A percentile compares a stretch with the other conserved stretches of the same genome.
phyloP scores from a whole-genome alignment of 2,329 filamentous ascomycete genomes.

The Botrytis elliptica region DNA sequence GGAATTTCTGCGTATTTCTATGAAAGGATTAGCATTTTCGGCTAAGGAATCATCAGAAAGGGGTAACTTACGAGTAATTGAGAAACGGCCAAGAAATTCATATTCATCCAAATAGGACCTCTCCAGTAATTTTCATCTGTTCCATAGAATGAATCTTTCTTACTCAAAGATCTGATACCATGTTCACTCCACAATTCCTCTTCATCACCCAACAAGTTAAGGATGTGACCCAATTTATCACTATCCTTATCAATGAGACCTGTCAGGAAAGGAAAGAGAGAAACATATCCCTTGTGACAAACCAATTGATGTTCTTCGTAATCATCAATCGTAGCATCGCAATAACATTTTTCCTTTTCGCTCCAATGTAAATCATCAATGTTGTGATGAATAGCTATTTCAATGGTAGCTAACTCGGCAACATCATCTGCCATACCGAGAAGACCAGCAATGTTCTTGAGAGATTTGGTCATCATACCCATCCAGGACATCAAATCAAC shows the following conservation, averaged over 20 bases:
- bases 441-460: constrained; percentile 73
- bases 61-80: constrained; percentile 68
- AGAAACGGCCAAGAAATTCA: constrained; percentile 85
- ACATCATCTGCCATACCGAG: constrained; percentile 77
- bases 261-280: constrained; percentile 86
- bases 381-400: constrained; percentile 78
- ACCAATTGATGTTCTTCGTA: constrained; percentile 88
- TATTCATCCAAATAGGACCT: constrained; percentile 91
- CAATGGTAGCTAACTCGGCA: constrained; percentile 66
- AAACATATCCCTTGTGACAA: constrained; percentile 96
- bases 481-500: constrained; percentile 95
- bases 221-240: constrained; percentile 68
- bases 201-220: constrained; percentile 77
- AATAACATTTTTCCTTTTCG: constrained; percentile 76
- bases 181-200: constrained; percentile 86
- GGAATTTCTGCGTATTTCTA: constrained; percentile 56
- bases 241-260: constrained; percentile 75
- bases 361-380: constrained; percentile 94
- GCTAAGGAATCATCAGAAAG: neutral
- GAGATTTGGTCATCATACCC: constrained; percentile 89
- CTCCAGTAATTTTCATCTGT: constrained; percentile 98
- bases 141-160: constrained; percentile 77
- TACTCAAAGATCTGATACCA: constrained; percentile 87
- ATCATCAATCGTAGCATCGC: constrained; percentile 91
- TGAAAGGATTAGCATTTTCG: constrained; percentile 9